phyloP scores from a whole-genome alignment of 1,284 basidiomycete genomes.

The Ceratobasidium sp. region DNA sequence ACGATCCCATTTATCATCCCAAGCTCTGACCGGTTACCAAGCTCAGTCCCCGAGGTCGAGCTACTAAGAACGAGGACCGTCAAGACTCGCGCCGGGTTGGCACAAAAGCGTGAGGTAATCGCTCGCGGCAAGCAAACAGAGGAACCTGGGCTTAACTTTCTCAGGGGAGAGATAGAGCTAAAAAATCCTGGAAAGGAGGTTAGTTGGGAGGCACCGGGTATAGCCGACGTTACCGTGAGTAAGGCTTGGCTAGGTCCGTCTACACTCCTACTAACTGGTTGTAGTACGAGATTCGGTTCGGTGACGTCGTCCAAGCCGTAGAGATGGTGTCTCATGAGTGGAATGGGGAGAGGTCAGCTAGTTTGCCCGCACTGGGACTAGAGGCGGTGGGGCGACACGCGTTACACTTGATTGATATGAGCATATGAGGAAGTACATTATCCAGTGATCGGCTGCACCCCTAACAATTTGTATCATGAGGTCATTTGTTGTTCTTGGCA shows the following conservation, averaged over 20 bases:
- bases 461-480: too few relatives aligned
- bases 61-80: neutral
- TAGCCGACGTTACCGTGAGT: constrained; percentile 10
- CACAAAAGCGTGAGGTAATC: neutral
- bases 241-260: too few relatives aligned
- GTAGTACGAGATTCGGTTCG: constrained; percentile 20
- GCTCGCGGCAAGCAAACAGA: neutral
- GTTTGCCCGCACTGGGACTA: constrained; percentile 3
- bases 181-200: constrained; percentile 4
- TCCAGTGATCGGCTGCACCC: too few relatives aligned
- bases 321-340: constrained; percentile 18
- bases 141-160: neutral
- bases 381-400: neutral
- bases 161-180: neutral
- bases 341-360: constrained; percentile 7
- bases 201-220: neutral
- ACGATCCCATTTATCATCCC: constrained; percentile 17
- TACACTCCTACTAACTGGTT: too few relatives aligned
- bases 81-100: constrained; percentile 13
- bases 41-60: neutral
- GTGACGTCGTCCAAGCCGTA: neutral
- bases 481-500: too few relatives aligned
- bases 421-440: neutral
- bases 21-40: neutral
- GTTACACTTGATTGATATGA: constrained; percentile 2